Percentiles rank a stretch among this genome's conserved stretches.
These are phyloP conservation scores for Myxozyma vanderwaltii DNA, from an alignment of 805 yeast species.

Conservation along the genomic window DNA sequence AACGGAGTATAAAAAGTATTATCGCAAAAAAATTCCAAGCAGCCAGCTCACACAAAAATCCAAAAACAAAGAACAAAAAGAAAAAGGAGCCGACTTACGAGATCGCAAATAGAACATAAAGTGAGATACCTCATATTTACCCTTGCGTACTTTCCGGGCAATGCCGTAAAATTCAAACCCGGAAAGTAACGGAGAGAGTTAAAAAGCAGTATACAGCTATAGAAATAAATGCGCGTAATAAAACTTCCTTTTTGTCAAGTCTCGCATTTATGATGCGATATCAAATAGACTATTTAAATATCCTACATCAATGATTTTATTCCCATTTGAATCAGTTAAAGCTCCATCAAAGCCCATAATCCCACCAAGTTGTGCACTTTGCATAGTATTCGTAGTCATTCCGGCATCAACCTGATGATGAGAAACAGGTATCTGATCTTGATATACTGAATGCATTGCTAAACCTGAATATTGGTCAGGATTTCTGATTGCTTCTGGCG, in stretches of 20 bases:
- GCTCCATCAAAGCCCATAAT: conserved; percentile 5
- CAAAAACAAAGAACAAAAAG: too few species aligned
- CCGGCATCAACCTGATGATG: background rate
- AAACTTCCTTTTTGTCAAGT: too few species aligned
- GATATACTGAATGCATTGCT: conserved; percentile 2
- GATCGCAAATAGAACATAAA: too few species aligned
- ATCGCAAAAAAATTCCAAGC: too few species aligned
- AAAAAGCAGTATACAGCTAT: background rate
- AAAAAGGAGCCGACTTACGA: too few species aligned
- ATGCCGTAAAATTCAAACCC: too few species aligned
- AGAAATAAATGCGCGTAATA: too few species aligned
- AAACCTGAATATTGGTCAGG: background rate
- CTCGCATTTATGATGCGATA: conserved; percentile 7
- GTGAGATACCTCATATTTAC: too few species aligned
- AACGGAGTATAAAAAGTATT: too few species aligned
- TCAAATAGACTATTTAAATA: conserved; percentile 19
- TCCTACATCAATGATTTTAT: conserved; percentile 12
- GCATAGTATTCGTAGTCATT: background rate
- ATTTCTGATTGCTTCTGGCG: background rate
- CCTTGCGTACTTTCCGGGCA: too few species aligned
- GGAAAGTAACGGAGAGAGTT: too few species aligned
- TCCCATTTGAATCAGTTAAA: conserved; percentile 8
- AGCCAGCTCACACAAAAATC: too few species aligned
- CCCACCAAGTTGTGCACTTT: background rate
- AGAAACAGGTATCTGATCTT: background rate